Base-by-base conservation (phyloP, 352 stramenopile species). In the Globisporangium middletonii region DNA sequence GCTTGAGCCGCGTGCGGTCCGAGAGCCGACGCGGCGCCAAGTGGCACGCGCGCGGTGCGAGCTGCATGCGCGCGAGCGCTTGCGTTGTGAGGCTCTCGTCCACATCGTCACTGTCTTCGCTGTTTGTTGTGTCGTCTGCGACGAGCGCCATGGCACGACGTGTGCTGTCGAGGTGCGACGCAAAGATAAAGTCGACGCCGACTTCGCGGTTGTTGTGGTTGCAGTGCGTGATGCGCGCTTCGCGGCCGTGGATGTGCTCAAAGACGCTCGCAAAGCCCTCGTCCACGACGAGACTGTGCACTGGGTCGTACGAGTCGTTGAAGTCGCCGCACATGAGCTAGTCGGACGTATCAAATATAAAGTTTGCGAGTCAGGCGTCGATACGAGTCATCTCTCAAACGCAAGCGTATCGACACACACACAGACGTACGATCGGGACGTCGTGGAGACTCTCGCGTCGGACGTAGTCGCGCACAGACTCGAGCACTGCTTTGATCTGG, bases 171-270 rank as follows among this genome's bases (percentile, higher is more conserved):
- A 89, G 19, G 45, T 83, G 69, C 12, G 79, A 76, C 1, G 77
- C 77, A 53, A 94, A 94, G 62, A 94, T 90, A 57, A 94, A 94
- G 52, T 94, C 84, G 28, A 94, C 84, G 44, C 80, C 79, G 42
- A 94, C 84, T 59, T 94, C 82, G 54, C 78, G 75, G 68, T 94
- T 94, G 69, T 94, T 94, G 64, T 94, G 84, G 60, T 94, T 94
- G 66, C 83, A 92, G 67, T 94, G 84, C 46, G 84, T 94, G 62
- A 94, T 90, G 26, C 80, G 67, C 38, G 84, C 84, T 54, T 94
- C 84, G 38, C 84, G 80, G 1, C 84, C 84, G 64, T 94, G 75
- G 47, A 90, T 42, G 28, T 86, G 67, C 18, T 70, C 72, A 48
- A 92, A 94, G 43, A 91, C 83, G 60, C 81, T 92, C 38, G 67